Percentiles rank a stretch among this genome's conserved stretches.
Conservation (phyloP, 73 alveolate genomes). For the Symbiodinium pilosum region DNA sequence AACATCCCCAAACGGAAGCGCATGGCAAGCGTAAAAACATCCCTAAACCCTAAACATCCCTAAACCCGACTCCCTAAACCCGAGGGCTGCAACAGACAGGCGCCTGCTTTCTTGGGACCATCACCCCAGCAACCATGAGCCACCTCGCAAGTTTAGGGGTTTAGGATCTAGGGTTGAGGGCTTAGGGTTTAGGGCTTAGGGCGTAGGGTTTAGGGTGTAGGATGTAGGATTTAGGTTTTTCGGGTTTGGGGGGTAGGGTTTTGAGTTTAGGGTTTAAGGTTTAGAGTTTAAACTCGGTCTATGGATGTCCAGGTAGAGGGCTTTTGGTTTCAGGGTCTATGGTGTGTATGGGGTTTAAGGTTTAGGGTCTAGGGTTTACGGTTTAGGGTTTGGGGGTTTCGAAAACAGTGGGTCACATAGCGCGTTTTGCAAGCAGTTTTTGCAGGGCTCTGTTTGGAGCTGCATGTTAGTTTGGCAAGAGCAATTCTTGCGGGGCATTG, state of each 20-base stretch:
- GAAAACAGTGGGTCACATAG: background rate
- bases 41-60: too few species aligned
- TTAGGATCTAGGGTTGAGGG: too few species aligned
- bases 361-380: background rate
- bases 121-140: constrained; percentile 80
- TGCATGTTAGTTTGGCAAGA: too few species aligned
- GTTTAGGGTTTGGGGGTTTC: background rate
- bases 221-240: too few species aligned
- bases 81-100: too few species aligned
- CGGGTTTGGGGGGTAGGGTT: too few species aligned
- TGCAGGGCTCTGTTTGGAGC: background rate
- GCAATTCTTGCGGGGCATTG: background rate
- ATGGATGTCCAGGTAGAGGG: background rate
- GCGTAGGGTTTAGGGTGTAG: too few species aligned
- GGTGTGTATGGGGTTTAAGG: background rate
- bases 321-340: background rate
- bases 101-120: constrained; percentile 79
- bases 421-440: background rate
- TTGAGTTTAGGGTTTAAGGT: background rate
- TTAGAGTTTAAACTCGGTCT: background rate
- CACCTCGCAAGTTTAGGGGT: constrained; percentile 21
- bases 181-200: background rate
- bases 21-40: too few species aligned
- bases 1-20: background rate
- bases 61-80: too few species aligned